phyloP scores from a whole-genome alignment of 768 basidiomycete genomes.

The Gyrodon lividus region DNA sequence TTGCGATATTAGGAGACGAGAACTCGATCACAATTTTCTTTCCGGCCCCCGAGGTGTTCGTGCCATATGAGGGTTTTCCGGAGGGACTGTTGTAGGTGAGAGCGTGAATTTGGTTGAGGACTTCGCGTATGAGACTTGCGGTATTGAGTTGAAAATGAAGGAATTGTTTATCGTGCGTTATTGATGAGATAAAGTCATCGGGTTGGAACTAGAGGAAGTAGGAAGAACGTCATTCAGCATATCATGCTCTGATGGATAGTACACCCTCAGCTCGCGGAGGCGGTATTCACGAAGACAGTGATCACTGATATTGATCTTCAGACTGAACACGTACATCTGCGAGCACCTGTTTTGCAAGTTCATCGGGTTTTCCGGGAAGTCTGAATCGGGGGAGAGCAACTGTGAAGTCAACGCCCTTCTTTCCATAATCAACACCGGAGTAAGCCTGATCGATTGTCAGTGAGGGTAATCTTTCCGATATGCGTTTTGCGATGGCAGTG shows the following conservation, averaged over 20 bases:
- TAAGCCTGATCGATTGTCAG: constrained; percentile 78
- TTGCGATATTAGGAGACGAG: constrained; percentile 96
- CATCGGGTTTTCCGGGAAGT: constrained; percentile 78
- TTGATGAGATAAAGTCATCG: constrained; percentile 73
- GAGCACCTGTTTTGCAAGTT: constrained; percentile 72
- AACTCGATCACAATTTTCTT: constrained; percentile 89
- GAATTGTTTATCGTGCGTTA: constrained; percentile 74
- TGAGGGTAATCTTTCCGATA: constrained; percentile 62
- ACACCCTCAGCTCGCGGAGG: not conserved
- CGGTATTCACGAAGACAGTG: not conserved
- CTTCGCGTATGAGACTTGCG: constrained; percentile 56
- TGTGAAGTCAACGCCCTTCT: constrained; percentile 92
- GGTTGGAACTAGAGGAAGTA: constrained; percentile 66
- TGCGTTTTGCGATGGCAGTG: constrained; percentile 71
- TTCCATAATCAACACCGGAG: constrained; percentile 82
- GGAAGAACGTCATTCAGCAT: not conserved
- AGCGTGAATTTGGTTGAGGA: constrained; percentile 73
- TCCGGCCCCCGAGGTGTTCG: constrained; percentile 70
- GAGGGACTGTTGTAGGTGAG: constrained; percentile 63
- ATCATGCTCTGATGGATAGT: not conserved
- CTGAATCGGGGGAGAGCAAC: constrained; percentile 91
- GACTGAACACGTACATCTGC: constrained; percentile 54
- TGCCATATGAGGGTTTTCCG: constrained; percentile 73
- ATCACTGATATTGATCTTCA: not conserved
- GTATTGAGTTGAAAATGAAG: constrained; percentile 78